Percentiles rank a stretch among this genome's conserved stretches.
Evolutionary conservation across 768 basidiomycete species (phyloP).

Genomic region (Filobasidium wieringae): DNA sequence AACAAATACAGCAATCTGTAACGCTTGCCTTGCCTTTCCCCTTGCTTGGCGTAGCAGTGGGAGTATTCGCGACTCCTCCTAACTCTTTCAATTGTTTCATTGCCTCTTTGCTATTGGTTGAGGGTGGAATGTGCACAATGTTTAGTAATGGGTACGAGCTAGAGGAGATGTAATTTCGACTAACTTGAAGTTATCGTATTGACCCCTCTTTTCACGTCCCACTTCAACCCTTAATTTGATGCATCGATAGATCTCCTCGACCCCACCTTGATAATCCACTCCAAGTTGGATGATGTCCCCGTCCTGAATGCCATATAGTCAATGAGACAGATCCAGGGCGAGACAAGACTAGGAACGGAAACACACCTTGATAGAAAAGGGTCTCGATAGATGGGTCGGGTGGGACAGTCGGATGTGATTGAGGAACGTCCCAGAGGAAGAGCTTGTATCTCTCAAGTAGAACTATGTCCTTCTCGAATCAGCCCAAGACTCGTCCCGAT

Average conservation of each 20-base stretch:
- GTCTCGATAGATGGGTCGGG: slow-evolving; percentile 66
- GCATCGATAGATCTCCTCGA: slow-evolving; percentile 92
- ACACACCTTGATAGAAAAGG: slow-evolving; percentile 54
- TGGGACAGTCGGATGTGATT: slow-evolving; percentile 83
- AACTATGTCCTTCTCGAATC: slow-evolving; percentile 45
- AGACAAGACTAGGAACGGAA: background rate
- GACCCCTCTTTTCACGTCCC: slow-evolving; percentile 64
- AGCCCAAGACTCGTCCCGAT: background rate
- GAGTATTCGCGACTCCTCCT: slow-evolving; percentile 28
- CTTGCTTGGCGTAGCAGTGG: slow-evolving; percentile 11
- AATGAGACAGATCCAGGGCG: background rate
- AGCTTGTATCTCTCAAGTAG: slow-evolving; percentile 80
- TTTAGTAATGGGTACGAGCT: background rate
- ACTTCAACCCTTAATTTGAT: slow-evolving; percentile 92
- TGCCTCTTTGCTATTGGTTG: slow-evolving; percentile 43
- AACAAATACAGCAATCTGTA: slow-evolving; percentile 82
- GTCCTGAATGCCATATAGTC: slow-evolving; percentile 41
- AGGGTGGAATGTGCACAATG: background rate
- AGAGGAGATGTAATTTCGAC: too few relatives aligned
- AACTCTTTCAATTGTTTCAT: slow-evolving; percentile 59
- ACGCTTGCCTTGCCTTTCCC: slow-evolving; percentile 32
- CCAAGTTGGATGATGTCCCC: slow-evolving; percentile 91
- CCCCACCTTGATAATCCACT: slow-evolving; percentile 93
- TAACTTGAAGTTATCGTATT: slow-evolving; percentile 89
- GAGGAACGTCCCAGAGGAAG: slow-evolving; percentile 81